Conservation (phyloP, 2,329 filamentous ascomycete genomes). For the Alternaria arborescens region DNA sequence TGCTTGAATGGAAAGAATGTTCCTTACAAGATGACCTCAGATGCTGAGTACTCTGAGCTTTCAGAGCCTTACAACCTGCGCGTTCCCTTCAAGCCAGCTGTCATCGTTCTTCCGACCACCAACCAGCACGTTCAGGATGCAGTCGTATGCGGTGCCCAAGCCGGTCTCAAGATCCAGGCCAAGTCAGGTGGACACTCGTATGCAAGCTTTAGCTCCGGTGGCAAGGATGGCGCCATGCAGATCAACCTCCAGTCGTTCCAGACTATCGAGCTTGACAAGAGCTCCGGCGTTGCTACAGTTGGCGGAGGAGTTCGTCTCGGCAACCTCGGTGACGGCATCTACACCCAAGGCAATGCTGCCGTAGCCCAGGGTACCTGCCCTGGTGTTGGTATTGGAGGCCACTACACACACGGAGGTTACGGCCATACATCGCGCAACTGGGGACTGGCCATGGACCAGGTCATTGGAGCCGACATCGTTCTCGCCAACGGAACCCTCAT, state of each 20-base stretch:
- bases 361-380: slow-evolving; percentile 64
- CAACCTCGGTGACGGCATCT: slow-evolving; percentile 49
- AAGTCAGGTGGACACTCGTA: slow-evolving; percentile 73
- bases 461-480: slow-evolving; percentile 49
- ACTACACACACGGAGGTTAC: slow-evolving; percentile 50
- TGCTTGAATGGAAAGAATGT: slow-evolving; percentile 48
- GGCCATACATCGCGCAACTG: slow-evolving; percentile 47
- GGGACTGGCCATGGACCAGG: slow-evolving; percentile 49
- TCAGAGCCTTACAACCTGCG: slow-evolving; percentile 50
- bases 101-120: slow-evolving; percentile 64
- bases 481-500: slow-evolving; percentile 51
- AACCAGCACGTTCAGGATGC: slow-evolving; percentile 65
- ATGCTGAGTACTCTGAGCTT: slow-evolving; percentile 36
- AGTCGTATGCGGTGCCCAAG: slow-evolving; percentile 64
- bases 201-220: slow-evolving; percentile 60
- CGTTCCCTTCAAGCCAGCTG: slow-evolving; percentile 57
- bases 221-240: slow-evolving; percentile 59
- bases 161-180: slow-evolving; percentile 65
- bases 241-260: slow-evolving; percentile 60
- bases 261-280: slow-evolving; percentile 53
- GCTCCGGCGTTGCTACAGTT: slow-evolving; percentile 54
- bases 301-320: slow-evolving; percentile 61
- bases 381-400: slow-evolving; percentile 51
- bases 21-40: slow-evolving; percentile 40
- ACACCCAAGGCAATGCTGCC: slow-evolving; percentile 49